Percentiles rank a stretch among this genome's conserved stretches.
phyloP scores from a whole-genome alignment of 306 rosid species.

The Acacia confusa region DNA sequence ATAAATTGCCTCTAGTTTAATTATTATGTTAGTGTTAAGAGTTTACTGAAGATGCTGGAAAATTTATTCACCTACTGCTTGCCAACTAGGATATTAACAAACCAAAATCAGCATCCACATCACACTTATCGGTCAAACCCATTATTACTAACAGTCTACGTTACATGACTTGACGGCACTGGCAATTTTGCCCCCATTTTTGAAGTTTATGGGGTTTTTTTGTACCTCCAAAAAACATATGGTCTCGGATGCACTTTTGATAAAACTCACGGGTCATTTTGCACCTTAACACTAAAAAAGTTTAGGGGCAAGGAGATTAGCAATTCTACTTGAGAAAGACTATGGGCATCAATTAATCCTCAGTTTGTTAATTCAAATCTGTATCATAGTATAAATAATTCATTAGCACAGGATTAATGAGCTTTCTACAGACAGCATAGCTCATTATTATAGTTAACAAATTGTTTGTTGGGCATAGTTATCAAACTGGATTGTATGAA shows the following conservation, averaged over 20 bases:
- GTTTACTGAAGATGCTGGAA: constrained; percentile 10
- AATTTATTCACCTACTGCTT: neutral
- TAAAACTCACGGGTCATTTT: no score
- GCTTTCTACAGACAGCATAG: neutral
- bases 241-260: no score
- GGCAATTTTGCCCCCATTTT: no score
- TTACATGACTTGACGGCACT: no score
- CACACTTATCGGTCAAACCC: no score
- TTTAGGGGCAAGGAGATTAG: neutral
- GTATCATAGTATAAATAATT: neutral
- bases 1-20: neutral
- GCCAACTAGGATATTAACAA: no score
- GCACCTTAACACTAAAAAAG: neutral
- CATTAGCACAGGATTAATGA: neutral
- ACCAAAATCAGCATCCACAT: no score
- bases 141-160: no score
- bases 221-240: no score
- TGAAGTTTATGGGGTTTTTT: no score
- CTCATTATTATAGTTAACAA: neutral
- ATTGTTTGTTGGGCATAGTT: neutral
- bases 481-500: neutral
- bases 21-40: neutral
- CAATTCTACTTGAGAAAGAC: neutral
- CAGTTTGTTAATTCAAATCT: neutral
- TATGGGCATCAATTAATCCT: neutral